Base-by-base conservation (phyloP, 371 early-diverging fungal genomes). In the Mucor mucedo region DNA sequence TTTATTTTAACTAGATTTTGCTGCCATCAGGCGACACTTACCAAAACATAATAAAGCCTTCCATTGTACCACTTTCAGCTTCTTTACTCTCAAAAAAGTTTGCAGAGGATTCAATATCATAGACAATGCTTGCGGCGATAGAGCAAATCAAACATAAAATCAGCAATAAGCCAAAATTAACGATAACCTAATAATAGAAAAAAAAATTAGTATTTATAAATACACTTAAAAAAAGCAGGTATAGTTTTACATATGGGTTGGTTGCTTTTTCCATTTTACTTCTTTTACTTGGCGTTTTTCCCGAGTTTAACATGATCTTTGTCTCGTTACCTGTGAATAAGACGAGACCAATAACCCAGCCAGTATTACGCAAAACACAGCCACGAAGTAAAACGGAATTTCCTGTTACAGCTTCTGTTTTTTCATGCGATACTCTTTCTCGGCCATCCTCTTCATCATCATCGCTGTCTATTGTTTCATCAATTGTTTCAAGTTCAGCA, bases 251-350 rank as follows among this genome's bases (percentile, higher is more conserved):
- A 75, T 96, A 96, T 50, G 90, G 91, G 76, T 99, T 98, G 60
- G 99, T 88, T 64, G 93, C 93, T 58, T 91, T 89, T 71, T 99
- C 99, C 70, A 99, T 95, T 45, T 89, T 87, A 73, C 95, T 94
- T 41, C 94, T 90, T 79, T 99, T 99, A 60, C 91, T 92, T 5
- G 97, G 96, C 0, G 96, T 96, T 58, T 87, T 89, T 16, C 95
- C 97, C 3, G 95, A 82, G 70, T 95, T 95, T 58, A 93, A 79
- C 83, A 91, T 91, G 52, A 95, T 91, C 71, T 97, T 97, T 14
- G 98, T 94, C 30, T 96, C 91, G 60, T 83, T 77, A 32, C 97
- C 99, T 1, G 96, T 95, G 62, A 89, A 93, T 16, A 94, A 70
- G 0, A 89, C 94, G 30, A 95, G 70, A 0, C 93, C 95, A 56